Conservation (phyloP, 192 early-diverging fungal species). For the Radiomyces spectabilis region DNA sequence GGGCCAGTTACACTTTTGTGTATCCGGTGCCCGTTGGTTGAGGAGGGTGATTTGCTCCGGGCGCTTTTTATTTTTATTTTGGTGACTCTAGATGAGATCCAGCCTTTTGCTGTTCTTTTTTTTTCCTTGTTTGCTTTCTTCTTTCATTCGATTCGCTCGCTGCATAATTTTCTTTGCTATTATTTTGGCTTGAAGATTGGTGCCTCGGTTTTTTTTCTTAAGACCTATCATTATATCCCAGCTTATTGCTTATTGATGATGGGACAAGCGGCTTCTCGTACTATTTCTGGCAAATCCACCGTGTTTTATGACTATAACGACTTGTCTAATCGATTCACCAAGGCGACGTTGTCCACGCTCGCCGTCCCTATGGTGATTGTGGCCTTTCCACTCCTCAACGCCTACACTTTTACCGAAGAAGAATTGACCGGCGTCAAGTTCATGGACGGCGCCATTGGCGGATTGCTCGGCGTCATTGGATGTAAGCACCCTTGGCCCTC, state of each 20-base stretch:
- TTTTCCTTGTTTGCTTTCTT: too few species aligned
- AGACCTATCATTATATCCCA: too few species aligned
- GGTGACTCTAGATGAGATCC: too few species aligned
- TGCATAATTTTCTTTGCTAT: too few species aligned
- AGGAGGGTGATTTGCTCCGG: too few species aligned
- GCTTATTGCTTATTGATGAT: slow-evolving; percentile 3
- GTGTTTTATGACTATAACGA: slow-evolving; percentile 20
- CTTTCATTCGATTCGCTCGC: too few species aligned
- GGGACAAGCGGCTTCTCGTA: slow-evolving; percentile 25
- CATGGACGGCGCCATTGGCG: slow-evolving; percentile 24
- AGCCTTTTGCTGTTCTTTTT: too few species aligned
- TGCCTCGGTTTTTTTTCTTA: too few species aligned
- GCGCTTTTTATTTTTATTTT: too few species aligned
- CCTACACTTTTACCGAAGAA: slow-evolving; percentile 22
- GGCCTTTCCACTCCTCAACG: slow-evolving; percentile 26
- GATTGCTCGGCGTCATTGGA: slow-evolving; percentile 27
- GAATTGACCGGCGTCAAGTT: slow-evolving; percentile 24
- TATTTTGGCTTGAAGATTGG: too few species aligned
- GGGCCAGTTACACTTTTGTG: too few species aligned
- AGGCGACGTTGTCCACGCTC: slow-evolving; percentile 20
- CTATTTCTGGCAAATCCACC: slow-evolving; percentile 10
- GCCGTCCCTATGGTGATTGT: slow-evolving; percentile 27
- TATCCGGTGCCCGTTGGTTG: too few species aligned
- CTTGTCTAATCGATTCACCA: slow-evolving; percentile 18
- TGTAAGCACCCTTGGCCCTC: slow-evolving; percentile 11